phyloP scores from a whole-genome alignment of 2,329 filamentous ascomycete species.

The Juglanconis oblonga region DNA sequence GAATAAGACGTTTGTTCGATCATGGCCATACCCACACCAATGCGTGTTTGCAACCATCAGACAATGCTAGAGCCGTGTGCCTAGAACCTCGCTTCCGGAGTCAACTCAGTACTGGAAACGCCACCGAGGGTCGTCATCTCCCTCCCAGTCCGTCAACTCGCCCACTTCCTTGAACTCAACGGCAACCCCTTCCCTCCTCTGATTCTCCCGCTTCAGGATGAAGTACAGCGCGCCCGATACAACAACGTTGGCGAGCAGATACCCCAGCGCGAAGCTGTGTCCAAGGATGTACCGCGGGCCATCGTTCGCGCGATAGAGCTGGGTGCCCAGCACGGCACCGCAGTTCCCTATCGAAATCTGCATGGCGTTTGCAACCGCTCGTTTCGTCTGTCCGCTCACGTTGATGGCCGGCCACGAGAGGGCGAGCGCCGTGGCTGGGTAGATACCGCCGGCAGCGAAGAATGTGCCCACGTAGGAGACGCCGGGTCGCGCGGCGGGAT shows the following conservation, averaged over 20 bases:
- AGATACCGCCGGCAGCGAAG: slow-evolving; percentile 65
- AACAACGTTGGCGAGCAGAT: slow-evolving; percentile 56
- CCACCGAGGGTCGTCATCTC: slow-evolving; percentile 64
- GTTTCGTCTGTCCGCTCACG: slow-evolving; percentile 67
- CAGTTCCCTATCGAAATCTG: slow-evolving; percentile 70
- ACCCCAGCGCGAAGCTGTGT: slow-evolving; percentile 64
- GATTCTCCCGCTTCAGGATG: slow-evolving; percentile 57
- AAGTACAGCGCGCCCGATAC: slow-evolving; percentile 52
- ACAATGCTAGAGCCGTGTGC: not conserved
- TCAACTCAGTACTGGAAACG: slow-evolving; percentile 54
- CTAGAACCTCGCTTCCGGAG: not conserved
- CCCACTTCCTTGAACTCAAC: slow-evolving; percentile 48
- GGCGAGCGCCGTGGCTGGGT: slow-evolving; percentile 60
- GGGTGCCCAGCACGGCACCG: slow-evolving; percentile 66
- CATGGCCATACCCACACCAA: too few relatives aligned
- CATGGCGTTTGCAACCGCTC: slow-evolving; percentile 66
- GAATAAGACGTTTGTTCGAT: too few relatives aligned
- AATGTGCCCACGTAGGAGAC: slow-evolving; percentile 60
- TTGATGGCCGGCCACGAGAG: slow-evolving; percentile 72
- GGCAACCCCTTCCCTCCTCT: slow-evolving; percentile 40
- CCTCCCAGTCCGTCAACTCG: slow-evolving; percentile 51
- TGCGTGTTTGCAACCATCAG: too few relatives aligned
- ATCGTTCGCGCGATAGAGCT: slow-evolving; percentile 61
- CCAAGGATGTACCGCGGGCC: slow-evolving; percentile 64
- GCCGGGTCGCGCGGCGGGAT: slow-evolving; percentile 46